phyloP scores from a whole-genome alignment of 441 rosid species.

The Brassica hybrid region DNA sequence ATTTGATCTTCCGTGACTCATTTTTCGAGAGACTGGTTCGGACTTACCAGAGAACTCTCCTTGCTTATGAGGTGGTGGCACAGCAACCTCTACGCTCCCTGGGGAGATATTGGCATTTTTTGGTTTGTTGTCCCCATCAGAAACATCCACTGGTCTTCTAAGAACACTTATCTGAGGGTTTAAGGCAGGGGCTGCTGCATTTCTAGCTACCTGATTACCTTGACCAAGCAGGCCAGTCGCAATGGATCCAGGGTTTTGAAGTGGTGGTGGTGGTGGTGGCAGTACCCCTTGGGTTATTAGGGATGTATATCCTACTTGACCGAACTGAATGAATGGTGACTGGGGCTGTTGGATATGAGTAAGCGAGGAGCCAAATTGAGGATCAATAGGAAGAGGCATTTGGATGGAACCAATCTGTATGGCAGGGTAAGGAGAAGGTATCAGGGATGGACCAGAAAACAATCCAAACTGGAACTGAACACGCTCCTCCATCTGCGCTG shows the following conservation, averaged over 20 bases:
- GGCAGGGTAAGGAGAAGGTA: constrained; percentile 95
- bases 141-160: constrained; percentile 53
- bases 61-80: constrained; percentile 46
- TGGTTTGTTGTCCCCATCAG: constrained; percentile 49
- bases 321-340: constrained; percentile 89
- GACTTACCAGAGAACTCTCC: constrained; percentile 51
- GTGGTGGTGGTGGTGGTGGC: constrained; percentile 66
- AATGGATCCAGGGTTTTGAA: constrained; percentile 57
- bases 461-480: constrained; percentile 92
- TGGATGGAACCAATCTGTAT: constrained; percentile 99
- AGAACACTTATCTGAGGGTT: constrained; percentile 55
- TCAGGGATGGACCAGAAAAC: constrained; percentile 90
- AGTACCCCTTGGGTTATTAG: constrained; percentile 78
- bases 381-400: constrained; percentile 98
- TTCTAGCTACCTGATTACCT: constrained; percentile 41
- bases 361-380: constrained; percentile 71
- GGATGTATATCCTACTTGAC: constrained; percentile 83
- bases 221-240: constrained; percentile 56
- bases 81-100: constrained; percentile 45
- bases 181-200: constrained; percentile 47
- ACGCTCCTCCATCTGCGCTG: constrained; percentile 66
- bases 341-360: constrained; percentile 70
- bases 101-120: constrained; percentile 51
- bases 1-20: constrained; percentile 49
- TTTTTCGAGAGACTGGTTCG: constrained; percentile 44